Conservation (phyloP, 768 basidiomycete genomes). For the Trametes cubensis region DNA sequence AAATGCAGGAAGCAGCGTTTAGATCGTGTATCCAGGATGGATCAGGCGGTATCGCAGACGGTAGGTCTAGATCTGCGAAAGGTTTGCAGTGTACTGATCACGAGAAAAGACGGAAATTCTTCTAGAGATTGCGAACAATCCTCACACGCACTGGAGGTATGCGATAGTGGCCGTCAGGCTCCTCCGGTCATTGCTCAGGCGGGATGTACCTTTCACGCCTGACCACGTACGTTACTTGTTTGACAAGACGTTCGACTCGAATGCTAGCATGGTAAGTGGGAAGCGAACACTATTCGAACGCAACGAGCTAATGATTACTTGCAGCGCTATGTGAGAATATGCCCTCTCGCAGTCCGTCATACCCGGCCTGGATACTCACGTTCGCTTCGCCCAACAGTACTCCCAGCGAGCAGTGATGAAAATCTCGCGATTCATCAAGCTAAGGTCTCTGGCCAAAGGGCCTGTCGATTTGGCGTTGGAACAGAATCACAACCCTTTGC, state of each 20-base stretch:
- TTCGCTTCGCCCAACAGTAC: constrained; percentile 46
- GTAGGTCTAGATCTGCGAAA: constrained; percentile 40
- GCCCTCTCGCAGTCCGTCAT: constrained; percentile 26
- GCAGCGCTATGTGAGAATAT: constrained; percentile 59
- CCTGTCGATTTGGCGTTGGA: constrained; percentile 63
- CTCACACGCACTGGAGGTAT: constrained; percentile 80
- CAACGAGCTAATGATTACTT: constrained; percentile 14
- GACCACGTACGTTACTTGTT: constrained; percentile 60
- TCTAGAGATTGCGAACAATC: constrained; percentile 59
- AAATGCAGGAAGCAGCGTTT: constrained; percentile 50
- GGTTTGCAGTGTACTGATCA: constrained; percentile 14
- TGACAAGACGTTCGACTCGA: constrained; percentile 59
- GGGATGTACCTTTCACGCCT: constrained; percentile 55
- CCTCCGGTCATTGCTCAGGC: constrained; percentile 67
- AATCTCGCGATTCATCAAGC: constrained; percentile 72
- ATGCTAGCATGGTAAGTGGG: constrained; percentile 64
- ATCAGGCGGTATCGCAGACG: constrained; percentile 45
- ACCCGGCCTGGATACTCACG: constrained; percentile 4
- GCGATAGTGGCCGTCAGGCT: constrained; percentile 68
- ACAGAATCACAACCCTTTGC: constrained; percentile 69
- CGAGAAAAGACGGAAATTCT: constrained; percentile 44
- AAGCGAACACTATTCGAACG: not conserved
- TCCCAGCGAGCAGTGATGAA: constrained; percentile 79
- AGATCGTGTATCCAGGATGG: constrained; percentile 43
- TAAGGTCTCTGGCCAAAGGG: constrained; percentile 67